Percentiles rank a stretch among this genome's conserved stretches.
Conservation (phyloP, 768 basidiomycete species). For the Russula griseocarnosa region DNA sequence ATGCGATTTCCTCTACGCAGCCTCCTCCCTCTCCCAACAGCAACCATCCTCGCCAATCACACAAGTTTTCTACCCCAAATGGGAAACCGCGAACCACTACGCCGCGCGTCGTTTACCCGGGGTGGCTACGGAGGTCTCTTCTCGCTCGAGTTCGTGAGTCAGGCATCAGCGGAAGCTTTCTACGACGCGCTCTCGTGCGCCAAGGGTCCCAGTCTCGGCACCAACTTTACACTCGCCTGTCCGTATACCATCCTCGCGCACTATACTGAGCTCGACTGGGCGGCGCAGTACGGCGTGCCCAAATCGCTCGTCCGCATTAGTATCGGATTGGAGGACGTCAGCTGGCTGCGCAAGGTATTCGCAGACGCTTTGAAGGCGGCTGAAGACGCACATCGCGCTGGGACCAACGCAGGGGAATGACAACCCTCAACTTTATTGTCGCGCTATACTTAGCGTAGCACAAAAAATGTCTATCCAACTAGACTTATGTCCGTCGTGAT, state of each 20-base stretch:
- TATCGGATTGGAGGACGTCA: conserved; percentile 81
- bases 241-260: conserved; percentile 94
- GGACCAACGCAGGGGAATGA: conserved; percentile 1
- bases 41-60: conserved; percentile 46
- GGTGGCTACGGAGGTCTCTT: conserved; percentile 75
- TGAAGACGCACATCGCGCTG: conserved; percentile 40
- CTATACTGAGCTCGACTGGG: conserved; percentile 88
- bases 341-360: conserved; percentile 55
- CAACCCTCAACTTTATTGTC: neutral
- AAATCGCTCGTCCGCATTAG: conserved; percentile 79
- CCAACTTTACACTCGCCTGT: conserved; percentile 93
- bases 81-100: conserved; percentile 66
- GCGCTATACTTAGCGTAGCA: neutral
- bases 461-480: conserved; percentile 26
- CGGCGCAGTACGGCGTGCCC: conserved; percentile 81
- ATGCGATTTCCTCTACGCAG: conserved; percentile 70
- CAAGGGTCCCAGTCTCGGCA: conserved; percentile 91
- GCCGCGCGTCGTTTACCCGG: conserved; percentile 50
- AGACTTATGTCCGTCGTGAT: conserved; percentile 2
- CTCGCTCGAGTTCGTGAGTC: conserved; percentile 75
- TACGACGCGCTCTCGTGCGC: conserved; percentile 77
- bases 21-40: conserved; percentile 47
- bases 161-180: conserved; percentile 67
- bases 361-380: conserved; percentile 67
- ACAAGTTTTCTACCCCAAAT: conserved; percentile 89